These are phyloP conservation scores for Alloteropsis semialata DNA, from an alignment of 176 grass and related monocot genomes.

Conservation along the genomic window DNA sequence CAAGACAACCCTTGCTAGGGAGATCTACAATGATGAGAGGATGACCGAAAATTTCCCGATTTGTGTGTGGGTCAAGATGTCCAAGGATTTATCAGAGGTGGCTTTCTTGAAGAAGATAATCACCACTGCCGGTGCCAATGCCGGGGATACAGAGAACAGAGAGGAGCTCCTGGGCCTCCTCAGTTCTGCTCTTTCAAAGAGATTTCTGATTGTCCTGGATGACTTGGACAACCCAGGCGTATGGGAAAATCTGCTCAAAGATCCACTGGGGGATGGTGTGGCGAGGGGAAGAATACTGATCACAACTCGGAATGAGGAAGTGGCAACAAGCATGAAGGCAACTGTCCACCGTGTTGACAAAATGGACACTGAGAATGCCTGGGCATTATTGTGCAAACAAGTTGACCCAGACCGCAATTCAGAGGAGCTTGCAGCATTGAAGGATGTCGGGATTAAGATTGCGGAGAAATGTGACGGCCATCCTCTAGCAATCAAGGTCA, in stretches of 20 bases:
- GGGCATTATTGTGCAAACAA: slow-evolving; percentile 43
- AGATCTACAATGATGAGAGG: slow-evolving; percentile 57
- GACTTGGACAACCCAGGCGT: slow-evolving; percentile 53
- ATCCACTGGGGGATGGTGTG: slow-evolving; percentile 55
- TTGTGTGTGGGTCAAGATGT: slow-evolving; percentile 55
- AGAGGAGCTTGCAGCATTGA: slow-evolving; percentile 34
- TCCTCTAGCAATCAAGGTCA: slow-evolving; percentile 68
- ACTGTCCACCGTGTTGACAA: slow-evolving; percentile 45
- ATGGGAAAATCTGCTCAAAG: slow-evolving; percentile 68
- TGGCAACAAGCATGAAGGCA: slow-evolving; percentile 52
- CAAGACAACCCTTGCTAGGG: slow-evolving; percentile 70
- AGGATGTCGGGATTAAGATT: slow-evolving; percentile 64
- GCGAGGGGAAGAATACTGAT: slow-evolving; percentile 54
- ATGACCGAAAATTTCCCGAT: slow-evolving; percentile 59
- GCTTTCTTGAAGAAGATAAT: slow-evolving; percentile 65
- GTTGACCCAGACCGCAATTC: slow-evolving; percentile 25
- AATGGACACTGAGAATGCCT: slow-evolving; percentile 52
- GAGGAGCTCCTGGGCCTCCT: slow-evolving; percentile 53
- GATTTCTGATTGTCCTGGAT: slow-evolving; percentile 72
- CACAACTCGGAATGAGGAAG: slow-evolving; percentile 43
- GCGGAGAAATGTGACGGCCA: slow-evolving; percentile 62
- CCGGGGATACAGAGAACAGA: slow-evolving; percentile 29
- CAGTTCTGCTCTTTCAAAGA: slow-evolving; percentile 48
- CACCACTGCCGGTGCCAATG: slow-evolving; percentile 23
- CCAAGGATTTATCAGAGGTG: slow-evolving; percentile 45